Evolutionary conservation across 768 basidiomycete genomes (phyloP).

Genomic region (Gloeostereum incarnatum): DNA sequence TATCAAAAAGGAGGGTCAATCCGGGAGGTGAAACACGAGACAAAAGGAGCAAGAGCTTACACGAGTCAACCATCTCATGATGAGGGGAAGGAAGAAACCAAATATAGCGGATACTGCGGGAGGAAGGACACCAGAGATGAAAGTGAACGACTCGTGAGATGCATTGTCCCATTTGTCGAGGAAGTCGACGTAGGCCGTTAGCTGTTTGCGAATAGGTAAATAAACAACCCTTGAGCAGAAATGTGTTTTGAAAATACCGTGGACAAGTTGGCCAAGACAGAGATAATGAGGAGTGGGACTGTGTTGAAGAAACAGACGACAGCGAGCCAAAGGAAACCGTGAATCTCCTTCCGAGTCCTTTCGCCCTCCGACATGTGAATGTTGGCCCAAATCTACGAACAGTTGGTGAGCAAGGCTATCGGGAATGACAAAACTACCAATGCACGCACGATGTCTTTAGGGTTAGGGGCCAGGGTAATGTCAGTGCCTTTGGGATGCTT

Average conservation of each 20-base stretch:
- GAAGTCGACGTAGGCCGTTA: constrained; percentile 66
- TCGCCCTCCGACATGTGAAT: constrained; percentile 66
- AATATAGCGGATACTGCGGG: constrained; percentile 84
- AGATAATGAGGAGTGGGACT: constrained; percentile 83
- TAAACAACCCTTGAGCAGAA: constrained; percentile 6
- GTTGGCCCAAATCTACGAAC: constrained; percentile 78
- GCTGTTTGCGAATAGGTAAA: constrained; percentile 26
- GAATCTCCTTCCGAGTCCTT: constrained; percentile 50
- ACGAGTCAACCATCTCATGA: constrained; percentile 87
- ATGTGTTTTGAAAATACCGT: constrained; percentile 16
- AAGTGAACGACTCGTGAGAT: constrained; percentile 62
- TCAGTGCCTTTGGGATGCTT: constrained; percentile 70
- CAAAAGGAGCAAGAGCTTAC: constrained; percentile 43
- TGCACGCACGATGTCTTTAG: constrained; percentile 70
- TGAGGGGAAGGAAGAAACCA: constrained; percentile 81
- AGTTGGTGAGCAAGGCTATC: background rate
- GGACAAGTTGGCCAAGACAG: constrained; percentile 84
- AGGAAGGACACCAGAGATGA: constrained; percentile 90
- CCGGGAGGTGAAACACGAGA: constrained; percentile 39
- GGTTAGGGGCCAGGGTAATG: constrained; percentile 75
- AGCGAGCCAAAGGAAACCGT: constrained; percentile 75
- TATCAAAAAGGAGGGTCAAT: constrained; percentile 52
- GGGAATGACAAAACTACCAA: constrained; percentile 2
- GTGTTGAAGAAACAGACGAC: constrained; percentile 92
- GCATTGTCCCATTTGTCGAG: constrained; percentile 58